Conservation (phyloP, 768 basidiomycete genomes). For the Myochromella boudieri region DNA sequence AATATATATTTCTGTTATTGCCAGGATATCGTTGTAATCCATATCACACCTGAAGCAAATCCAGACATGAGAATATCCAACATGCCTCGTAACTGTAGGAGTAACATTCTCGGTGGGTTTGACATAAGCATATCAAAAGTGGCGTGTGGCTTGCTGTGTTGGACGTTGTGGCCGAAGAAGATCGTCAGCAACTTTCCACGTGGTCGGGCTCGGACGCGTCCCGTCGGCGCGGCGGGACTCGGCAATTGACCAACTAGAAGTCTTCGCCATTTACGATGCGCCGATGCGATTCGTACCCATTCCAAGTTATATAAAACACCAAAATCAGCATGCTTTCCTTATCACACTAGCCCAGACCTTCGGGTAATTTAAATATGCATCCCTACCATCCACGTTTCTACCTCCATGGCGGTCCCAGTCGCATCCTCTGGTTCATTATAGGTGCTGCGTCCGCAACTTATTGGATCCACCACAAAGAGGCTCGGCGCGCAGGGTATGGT, state of each 20-base stretch:
- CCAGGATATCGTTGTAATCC: too few relatives aligned
- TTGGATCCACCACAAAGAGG: slow-evolving; percentile 42
- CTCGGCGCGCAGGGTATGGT: slow-evolving; percentile 22
- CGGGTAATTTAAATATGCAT: too few relatives aligned
- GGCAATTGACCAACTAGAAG: neutral
- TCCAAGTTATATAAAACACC: neutral
- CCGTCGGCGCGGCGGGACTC: neutral
- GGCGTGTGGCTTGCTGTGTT: neutral
- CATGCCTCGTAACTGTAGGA: too few relatives aligned
- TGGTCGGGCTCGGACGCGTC: slow-evolving; percentile 6
- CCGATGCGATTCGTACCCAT: slow-evolving; percentile 14
- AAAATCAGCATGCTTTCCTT: neutral
- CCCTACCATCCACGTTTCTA: slow-evolving; percentile 13
- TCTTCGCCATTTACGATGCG: too few relatives aligned
- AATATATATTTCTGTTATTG: too few relatives aligned
- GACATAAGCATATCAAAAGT: neutral
- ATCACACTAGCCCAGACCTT: too few relatives aligned
- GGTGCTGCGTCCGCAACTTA: slow-evolving; percentile 50
- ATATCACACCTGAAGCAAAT: too few relatives aligned
- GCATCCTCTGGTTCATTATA: slow-evolving; percentile 67
- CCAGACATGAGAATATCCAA: too few relatives aligned
- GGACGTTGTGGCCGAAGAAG: neutral
- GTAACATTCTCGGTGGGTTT: too few relatives aligned
- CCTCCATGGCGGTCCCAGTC: slow-evolving; percentile 43
- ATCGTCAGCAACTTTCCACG: neutral